These are phyloP conservation scores for Craspedostauros australis DNA, from an alignment of 108 stramenopile species.

Conservation along the genomic window DNA sequence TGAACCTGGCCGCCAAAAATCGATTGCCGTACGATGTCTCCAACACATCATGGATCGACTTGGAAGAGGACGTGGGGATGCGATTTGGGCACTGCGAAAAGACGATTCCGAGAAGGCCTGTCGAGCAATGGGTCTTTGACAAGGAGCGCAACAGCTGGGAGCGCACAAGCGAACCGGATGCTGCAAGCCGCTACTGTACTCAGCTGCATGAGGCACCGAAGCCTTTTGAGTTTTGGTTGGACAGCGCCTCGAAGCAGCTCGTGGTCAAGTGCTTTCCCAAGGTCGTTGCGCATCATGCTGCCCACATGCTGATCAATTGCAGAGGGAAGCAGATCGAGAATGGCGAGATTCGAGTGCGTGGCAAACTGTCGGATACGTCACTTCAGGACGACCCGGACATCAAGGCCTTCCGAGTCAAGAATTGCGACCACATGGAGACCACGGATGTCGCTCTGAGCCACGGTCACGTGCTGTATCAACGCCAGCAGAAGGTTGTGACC, in stretches of 20 bases:
- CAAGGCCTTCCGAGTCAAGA: conserved; percentile 42
- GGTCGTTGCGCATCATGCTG: conserved; percentile 62
- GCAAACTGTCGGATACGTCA: conserved; percentile 32
- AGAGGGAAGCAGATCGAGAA: conserved; percentile 15
- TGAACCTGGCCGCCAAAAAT: conserved; percentile 39
- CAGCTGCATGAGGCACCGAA: conserved; percentile 33
- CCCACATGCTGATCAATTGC: conserved; percentile 35
- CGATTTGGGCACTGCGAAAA: conserved; percentile 36
- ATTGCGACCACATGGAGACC: conserved; percentile 22
- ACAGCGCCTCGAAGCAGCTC: conserved; percentile 18
- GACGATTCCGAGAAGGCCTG: conserved; percentile 37
- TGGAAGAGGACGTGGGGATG: conserved; percentile 4
- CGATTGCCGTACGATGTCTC: conserved; percentile 19
- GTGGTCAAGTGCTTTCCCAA: conserved; percentile 38
- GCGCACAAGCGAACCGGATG: conserved; percentile 26
- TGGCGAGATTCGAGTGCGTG: conserved; percentile 26
- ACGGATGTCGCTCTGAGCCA: conserved; percentile 35
- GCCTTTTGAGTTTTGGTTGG: conserved; percentile 38
- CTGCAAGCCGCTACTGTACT: conserved; percentile 26
- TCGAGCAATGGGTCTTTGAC: conserved; percentile 40
- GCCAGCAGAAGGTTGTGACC: conserved; percentile 63
- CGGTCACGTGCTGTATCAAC: conserved; percentile 37
- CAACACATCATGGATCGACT: conserved; percentile 29
- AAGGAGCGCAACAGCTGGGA: conserved; percentile 41
- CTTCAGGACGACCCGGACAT: conserved; percentile 48